Base-by-base conservation (phyloP, 2,329 filamentous ascomycete genomes). In the Waltergamsia citrina region DNA sequence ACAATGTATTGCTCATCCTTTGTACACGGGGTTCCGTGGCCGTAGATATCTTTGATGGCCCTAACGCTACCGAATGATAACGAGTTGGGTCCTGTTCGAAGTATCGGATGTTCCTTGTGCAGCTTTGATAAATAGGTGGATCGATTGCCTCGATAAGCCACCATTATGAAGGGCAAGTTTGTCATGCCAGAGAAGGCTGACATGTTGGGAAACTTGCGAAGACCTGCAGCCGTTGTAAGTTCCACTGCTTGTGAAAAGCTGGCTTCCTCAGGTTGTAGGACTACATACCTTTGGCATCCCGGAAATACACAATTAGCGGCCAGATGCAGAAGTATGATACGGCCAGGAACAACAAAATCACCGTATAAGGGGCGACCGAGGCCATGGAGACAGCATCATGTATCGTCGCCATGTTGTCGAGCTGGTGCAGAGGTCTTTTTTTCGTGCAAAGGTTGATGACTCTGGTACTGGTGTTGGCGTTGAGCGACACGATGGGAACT, bases 1-100 rank as follows among this genome's bases (percentile, higher is more conserved):
- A 61, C 45, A 8, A 53, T 40, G 37, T 72, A 72, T n/a, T 59
- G 61, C 3, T 50, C 50, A 16, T 69, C 69, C 43, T 74, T 73
- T 25, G 51, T 56, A 41, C 66, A 71, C 19, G 58, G 59, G 3
- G 69, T 64, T 29, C 62, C 62, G 39, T 72, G 67, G 17, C 48
- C 50, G 28, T 63, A 41, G 54, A 73, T 36, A 60, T 48, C 42
- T 16, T 47, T 49, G 26, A 50, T 43, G 11, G 47, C 48, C 6
- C 41, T 38, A 3, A 40, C 34, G 1, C 41, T 42, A 4, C 43
- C 40, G 18, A 46, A 50, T 1, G 48, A 50, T 12, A 55, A 43
- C 2, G 44, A 43, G 24, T 47, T 45, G 6, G 52, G 52, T 2
- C 45, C 46, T 1, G 43, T 49, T 7, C 51, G 49, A 5, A 54